These are phyloP conservation scores for Cercophora sp. DNA, from an alignment of 495 filamentous ascomycete species.

Conservation along the genomic window DNA sequence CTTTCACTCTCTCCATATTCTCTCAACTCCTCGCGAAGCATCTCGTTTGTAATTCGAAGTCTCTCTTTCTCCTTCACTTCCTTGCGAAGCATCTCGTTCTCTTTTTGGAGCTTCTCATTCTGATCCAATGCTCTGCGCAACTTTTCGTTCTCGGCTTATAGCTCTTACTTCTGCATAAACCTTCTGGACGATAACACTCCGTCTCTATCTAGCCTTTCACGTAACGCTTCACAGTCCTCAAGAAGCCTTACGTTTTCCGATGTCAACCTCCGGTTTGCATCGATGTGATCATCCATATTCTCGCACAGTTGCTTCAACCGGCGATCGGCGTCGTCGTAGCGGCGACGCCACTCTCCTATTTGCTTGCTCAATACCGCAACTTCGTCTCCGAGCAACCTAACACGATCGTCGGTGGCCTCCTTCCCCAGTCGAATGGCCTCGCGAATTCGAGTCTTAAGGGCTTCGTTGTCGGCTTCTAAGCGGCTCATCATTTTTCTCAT, in stretches of 20 bases:
- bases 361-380: neutral
- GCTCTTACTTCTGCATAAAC: too few species aligned
- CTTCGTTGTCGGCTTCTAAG: conserved; percentile 17
- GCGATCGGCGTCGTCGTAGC: conserved; percentile 16
- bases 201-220: too few species aligned
- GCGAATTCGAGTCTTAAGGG: conserved; percentile 5
- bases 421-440: conserved; percentile 8
- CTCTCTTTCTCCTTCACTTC: too few species aligned
- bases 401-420: conserved; percentile 2
- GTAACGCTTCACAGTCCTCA: too few species aligned
- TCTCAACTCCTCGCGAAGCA: too few species aligned
- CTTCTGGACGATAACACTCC: too few species aligned
- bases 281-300: conserved; percentile 11
- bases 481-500: conserved; percentile 13
- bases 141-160: too few species aligned
- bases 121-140: too few species aligned
- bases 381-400: conserved; percentile 10
- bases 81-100: too few species aligned
- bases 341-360: conserved; percentile 9
- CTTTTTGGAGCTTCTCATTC: too few species aligned
- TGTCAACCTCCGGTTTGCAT: conserved; percentile 13
- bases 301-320: conserved; percentile 1
- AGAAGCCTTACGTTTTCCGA: conserved; percentile 15
- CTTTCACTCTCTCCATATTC: too few species aligned
- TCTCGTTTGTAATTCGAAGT: too few species aligned